Evolutionary conservation across 306 rosid genomes (phyloP).

Genomic region (Vachellia collinsii): DNA sequence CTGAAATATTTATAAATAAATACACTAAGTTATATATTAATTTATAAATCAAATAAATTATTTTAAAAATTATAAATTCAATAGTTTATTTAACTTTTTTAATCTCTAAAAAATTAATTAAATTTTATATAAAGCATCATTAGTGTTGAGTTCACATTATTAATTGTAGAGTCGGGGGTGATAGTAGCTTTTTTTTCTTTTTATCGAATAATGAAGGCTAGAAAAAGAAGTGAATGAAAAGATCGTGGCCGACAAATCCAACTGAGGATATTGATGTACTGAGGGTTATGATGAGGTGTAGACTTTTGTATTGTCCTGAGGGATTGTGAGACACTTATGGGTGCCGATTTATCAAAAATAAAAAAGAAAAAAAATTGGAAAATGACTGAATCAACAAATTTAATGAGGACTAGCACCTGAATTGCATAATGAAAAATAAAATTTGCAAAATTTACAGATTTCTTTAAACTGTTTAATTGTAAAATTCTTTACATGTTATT

Average conservation of each 20-base stretch:
- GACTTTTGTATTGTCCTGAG: neutral
- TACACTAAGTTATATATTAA: no score
- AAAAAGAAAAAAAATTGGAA: neutral
- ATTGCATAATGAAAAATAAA: neutral
- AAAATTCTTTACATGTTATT: no score
- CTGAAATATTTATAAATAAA: no score
- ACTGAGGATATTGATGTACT: neutral
- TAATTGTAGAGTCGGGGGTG: neutral
- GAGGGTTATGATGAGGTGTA: neutral
- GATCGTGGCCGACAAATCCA: conserved; percentile 38
- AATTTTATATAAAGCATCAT: no score
- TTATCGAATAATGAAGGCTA: neutral
- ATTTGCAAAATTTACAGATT: no score
- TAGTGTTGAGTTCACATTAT: no score
- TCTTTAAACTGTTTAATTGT: no score
- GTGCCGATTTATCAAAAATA: neutral
- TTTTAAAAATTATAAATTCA: no score
- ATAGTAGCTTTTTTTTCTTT: neutral
- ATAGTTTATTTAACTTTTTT: no score
- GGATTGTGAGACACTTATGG: neutral
- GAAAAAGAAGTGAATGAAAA: neutral
- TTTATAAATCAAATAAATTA: no score
- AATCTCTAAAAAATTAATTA: no score
- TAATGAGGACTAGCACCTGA: no score
- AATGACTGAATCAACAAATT: neutral